Percentiles rank a stretch among this genome's conserved stretches.
These are phyloP conservation scores for Rhododendron vialii DNA, from an alignment of 148 eudicot species.

Conservation along the genomic window DNA sequence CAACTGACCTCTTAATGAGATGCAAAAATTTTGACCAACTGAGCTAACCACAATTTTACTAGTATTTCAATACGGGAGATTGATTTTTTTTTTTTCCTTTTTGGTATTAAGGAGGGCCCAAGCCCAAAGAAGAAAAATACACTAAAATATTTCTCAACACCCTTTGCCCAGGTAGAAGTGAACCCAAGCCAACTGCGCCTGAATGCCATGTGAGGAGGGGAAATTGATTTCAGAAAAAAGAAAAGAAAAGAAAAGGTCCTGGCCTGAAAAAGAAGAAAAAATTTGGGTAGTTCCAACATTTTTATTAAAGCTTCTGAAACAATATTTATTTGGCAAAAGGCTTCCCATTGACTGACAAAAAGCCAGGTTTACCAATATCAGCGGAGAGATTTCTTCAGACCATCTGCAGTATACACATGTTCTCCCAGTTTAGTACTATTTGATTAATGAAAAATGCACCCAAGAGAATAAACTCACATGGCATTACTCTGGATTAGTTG, in stretches of 20 bases:
- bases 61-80: too few relatives aligned
- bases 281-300: background rate
- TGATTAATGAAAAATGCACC: constrained; percentile 5
- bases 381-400: background rate
- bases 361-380: background rate
- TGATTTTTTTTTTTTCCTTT: too few relatives aligned
- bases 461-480: constrained; percentile 17
- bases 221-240: background rate
- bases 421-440: background rate
- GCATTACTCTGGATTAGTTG: background rate
- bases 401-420: background rate
- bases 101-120: background rate
- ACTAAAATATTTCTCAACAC: background rate
- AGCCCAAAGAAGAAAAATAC: background rate
- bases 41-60: background rate
- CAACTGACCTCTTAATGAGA: too few relatives aligned
- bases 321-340: background rate
- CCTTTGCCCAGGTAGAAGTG: background rate
- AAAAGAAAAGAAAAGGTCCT: background rate
- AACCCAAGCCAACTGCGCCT: background rate
- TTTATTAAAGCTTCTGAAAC: background rate
- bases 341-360: background rate
- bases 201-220: background rate
- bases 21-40: background rate
- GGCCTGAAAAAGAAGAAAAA: background rate